These are phyloP conservation scores for Cryptococcus sp. DNA, from an alignment of 1,284 basidiomycete species.

Conservation along the genomic window DNA sequence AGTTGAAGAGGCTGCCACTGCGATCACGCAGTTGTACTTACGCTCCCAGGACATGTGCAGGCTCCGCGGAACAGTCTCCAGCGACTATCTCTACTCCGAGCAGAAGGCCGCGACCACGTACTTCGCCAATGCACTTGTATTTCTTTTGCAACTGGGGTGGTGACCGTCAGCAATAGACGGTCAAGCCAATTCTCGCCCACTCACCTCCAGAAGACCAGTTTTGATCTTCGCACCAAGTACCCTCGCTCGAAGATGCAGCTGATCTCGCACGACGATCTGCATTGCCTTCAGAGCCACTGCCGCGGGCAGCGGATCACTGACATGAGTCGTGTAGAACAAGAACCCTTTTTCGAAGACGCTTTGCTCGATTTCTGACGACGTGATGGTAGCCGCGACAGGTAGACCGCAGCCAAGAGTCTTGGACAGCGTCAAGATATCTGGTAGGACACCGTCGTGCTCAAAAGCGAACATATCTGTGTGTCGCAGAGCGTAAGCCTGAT, in stretches of 20 bases:
- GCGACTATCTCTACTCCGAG: slow-evolving; percentile 76
- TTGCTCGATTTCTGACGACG: slow-evolving; percentile 62
- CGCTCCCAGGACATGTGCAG: slow-evolving; percentile 50
- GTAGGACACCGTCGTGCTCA: slow-evolving; percentile 74
- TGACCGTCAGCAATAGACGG: background rate
- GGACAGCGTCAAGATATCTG: slow-evolving; percentile 81
- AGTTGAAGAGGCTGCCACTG: slow-evolving; percentile 60
- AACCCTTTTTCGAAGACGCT: slow-evolving; percentile 51
- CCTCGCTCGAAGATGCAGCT: slow-evolving; percentile 24
- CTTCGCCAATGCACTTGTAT: slow-evolving; percentile 65
- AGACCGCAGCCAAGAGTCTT: slow-evolving; percentile 95
- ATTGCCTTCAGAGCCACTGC: slow-evolving; percentile 68
- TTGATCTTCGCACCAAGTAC: slow-evolving; percentile 58
- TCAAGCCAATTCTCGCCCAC: slow-evolving; percentile 1
- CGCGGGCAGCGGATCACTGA: slow-evolving; percentile 38
- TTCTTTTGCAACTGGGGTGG: slow-evolving; percentile 50
- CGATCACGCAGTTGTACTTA: slow-evolving; percentile 60
- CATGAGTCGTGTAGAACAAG: slow-evolving; percentile 42
- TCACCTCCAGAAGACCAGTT: slow-evolving; percentile 27
- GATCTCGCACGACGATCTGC: slow-evolving; percentile 62
- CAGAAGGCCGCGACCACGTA: slow-evolving; percentile 78
- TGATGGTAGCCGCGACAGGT: slow-evolving; percentile 79
- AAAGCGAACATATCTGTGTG: slow-evolving; percentile 56
- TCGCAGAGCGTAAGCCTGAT: background rate
- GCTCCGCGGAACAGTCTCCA: slow-evolving; percentile 19